phyloP scores from a whole-genome alignment of 106 monocot genomes.

The Platanthera guangdongensis region DNA sequence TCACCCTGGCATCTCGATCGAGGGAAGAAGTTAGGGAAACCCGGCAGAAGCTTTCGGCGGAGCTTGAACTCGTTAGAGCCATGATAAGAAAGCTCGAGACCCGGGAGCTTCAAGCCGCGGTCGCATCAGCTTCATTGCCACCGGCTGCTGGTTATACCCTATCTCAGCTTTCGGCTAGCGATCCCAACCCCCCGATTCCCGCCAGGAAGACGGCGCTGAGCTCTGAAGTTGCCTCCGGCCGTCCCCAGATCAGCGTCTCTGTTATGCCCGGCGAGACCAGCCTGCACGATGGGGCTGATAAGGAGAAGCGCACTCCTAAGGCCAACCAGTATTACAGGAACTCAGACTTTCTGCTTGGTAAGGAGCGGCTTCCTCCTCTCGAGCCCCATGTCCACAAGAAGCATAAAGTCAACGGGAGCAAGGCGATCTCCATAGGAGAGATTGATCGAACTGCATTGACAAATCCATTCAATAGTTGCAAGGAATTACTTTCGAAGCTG shows the following conservation, averaged over 20 bases:
- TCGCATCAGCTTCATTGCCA: slow-evolving; percentile 7
- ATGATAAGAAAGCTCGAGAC: slow-evolving; percentile 29
- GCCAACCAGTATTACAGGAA: slow-evolving; percentile 56
- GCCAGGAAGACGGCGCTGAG: slow-evolving; percentile 4
- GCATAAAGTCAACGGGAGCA: slow-evolving; percentile 30
- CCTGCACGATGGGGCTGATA: slow-evolving; percentile 27
- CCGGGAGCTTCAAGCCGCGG: slow-evolving; percentile 17
- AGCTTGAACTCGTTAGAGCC: slow-evolving; percentile 64
- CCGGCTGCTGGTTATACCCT: slow-evolving; percentile 19
- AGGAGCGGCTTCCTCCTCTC: slow-evolving; percentile 42
- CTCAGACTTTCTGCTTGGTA: slow-evolving; percentile 57
- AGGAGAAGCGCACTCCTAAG: slow-evolving; percentile 71
- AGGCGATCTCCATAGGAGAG: slow-evolving; percentile 9
- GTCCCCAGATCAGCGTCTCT: slow-evolving; percentile 34
- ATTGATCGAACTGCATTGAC: slow-evolving; percentile 13
- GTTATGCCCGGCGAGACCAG: slow-evolving; percentile 22
- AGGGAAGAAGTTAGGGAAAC: slow-evolving; percentile 55
- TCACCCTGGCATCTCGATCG: slow-evolving; percentile 35
- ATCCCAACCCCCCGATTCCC: slow-evolving; percentile 7
- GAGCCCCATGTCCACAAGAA: slow-evolving; percentile 37
- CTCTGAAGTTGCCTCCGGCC: slow-evolving; percentile 17
- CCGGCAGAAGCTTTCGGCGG: slow-evolving; percentile 37
- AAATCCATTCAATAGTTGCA: slow-evolving; percentile 58
- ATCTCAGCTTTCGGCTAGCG: slow-evolving; percentile 41
- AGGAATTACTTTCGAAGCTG: slow-evolving; percentile 39